Evolutionary conservation across 148 eudicot species (phyloP).

Genomic region (Heliamphora exappendiculata): DNA sequence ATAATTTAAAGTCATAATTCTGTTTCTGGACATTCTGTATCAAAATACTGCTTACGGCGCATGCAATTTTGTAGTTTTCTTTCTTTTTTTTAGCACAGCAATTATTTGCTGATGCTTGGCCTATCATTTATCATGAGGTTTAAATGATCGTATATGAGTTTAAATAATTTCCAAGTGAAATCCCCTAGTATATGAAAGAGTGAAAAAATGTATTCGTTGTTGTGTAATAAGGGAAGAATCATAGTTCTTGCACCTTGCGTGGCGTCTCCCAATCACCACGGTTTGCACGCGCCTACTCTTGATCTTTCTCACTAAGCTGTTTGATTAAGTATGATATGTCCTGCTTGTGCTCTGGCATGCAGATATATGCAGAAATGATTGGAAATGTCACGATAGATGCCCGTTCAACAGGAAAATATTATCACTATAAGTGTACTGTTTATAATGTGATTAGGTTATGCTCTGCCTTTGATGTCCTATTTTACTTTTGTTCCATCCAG

Average conservation of each 20-base stretch:
- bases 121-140: neutral
- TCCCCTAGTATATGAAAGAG: no score
- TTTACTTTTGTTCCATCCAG: no score
- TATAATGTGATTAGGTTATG: neutral
- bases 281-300: no score
- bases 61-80: neutral
- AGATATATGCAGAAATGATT: constrained; percentile 98
- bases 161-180: neutral
- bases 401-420: constrained; percentile 97
- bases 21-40: neutral
- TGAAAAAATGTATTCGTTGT: no score
- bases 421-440: constrained; percentile 54
- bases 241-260: no score
- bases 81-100: neutral
- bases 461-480: neutral
- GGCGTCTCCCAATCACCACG: no score
- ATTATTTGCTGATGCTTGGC: neutral
- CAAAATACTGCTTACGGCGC: neutral
- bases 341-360: constrained; percentile 21
- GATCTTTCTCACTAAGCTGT: neutral
- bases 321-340: neutral
- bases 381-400: constrained; percentile 99
- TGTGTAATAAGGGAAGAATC: no score
- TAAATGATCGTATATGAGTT: neutral
- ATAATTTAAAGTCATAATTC: neutral